Base-by-base conservation (phyloP, 2,329 filamentous ascomycete genomes). In the Colletotrichum destructivum region DNA sequence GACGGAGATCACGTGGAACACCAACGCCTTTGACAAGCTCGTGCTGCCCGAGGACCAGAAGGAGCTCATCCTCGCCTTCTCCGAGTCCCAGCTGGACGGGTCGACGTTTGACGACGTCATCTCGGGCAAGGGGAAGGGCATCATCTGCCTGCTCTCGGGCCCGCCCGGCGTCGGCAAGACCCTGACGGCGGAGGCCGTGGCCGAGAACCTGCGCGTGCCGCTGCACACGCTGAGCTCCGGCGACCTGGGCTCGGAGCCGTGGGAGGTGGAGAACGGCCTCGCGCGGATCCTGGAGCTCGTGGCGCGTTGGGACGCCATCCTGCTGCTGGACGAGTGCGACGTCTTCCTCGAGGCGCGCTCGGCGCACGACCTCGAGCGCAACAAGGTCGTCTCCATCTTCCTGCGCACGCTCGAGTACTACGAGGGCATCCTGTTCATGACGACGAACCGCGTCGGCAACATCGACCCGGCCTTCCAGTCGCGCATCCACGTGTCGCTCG, bases 241-340 rank as follows among this genome's bases (percentile, higher is more conserved):
- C 40, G 93, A 95, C 77, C 86, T 95, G 0, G 93, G 93, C 38
- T 90, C 90, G 1, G 88, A 91, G 65, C 88, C 91, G 0, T 85
- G 87, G 70, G 87, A 87, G 18, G 86, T 95, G 0, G 93, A 94
- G 79, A 83, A 83, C 13, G 90, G 91, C 75, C 85, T 94, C 0
- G 35, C 66, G 0, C 73, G 69, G 0, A 79, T 81, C 63, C 75
- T 95, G 72, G 91, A 93, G 77, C 91, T 95, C 72, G 92, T 92
- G 1, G 90, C 93, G 5, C 71, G 26, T 4, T 86, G 83, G 84
- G 79, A 83, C 56, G 82, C 80, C 18, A 80, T 85, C 0, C 72
- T 86, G 0, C 75, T 84, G 2, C 73, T 84, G 2, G 82, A 82
- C 8, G 81, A 84, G 60, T 81, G 81, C 0, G 84, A 85, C 21